Evolutionary conservation across 257 asterid genomes (phyloP).

Genomic region (Gentiana straminea): DNA sequence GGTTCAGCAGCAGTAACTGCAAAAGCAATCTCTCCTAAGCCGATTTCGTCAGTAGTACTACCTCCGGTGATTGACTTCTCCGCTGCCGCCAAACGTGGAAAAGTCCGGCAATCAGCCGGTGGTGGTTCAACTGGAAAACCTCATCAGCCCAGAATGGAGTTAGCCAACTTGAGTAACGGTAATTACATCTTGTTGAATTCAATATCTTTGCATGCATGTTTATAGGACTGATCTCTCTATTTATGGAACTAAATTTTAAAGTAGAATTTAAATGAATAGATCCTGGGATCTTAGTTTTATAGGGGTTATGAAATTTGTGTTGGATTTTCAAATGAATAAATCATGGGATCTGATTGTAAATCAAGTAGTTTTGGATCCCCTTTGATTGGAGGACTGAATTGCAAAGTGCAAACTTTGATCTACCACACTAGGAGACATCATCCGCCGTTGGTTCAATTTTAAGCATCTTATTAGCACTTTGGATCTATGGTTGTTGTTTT

Average conservation of each 20-base stretch:
- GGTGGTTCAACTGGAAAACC: conserved; percentile 32
- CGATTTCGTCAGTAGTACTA: conserved; percentile 72
- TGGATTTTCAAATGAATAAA: conserved; percentile 23
- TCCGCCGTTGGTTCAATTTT: neutral
- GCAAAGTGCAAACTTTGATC: conserved; percentile 1
- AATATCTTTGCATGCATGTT: conserved; percentile 28
- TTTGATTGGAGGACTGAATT: conserved; percentile 5
- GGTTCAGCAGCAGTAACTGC: conserved; percentile 42
- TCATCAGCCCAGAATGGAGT: conserved; percentile 37
- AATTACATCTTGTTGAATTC: neutral
- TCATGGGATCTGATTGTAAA: conserved; percentile 23
- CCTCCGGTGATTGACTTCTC: conserved; percentile 92
- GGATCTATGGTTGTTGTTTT: conserved; percentile 6
- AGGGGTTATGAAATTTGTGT: conserved; percentile 20
- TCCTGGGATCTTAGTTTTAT: conserved; percentile 27
- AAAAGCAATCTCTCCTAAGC: conserved; percentile 66
- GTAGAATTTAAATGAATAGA: conserved; percentile 10
- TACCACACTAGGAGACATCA: conserved; percentile 1
- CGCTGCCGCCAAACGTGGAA: conserved; percentile 42
- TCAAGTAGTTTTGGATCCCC: conserved; percentile 14
- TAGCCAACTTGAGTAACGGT: conserved; percentile 36
- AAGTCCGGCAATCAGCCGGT: conserved; percentile 34
- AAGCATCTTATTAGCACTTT: neutral
- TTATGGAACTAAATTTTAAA: conserved; percentile 5
- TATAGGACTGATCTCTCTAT: conserved; percentile 15